Evolutionary conservation across 768 basidiomycete genomes (phyloP), one percentile per base, ranked within the genome.

Genomic region (Leccinum subtestaceum): DNA sequence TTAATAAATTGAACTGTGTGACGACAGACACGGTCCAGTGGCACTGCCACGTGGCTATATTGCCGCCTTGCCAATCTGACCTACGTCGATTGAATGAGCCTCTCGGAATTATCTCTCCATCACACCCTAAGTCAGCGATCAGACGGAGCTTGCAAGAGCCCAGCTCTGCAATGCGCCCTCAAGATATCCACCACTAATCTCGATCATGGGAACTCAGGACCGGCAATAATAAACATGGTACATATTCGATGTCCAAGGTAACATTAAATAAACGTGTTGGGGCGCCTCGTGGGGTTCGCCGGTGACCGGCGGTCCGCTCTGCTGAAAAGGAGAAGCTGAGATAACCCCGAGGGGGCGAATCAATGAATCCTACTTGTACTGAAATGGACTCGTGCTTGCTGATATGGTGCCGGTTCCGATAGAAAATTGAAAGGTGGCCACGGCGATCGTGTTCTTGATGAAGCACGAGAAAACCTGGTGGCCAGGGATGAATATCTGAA

Each of bases 381-480:
- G 59, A 63, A 68, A 61, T 61, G 62, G 63, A 61, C 62, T 58
- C 64, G 60, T 65, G 57, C 46, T 57, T 51, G 62, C 38, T 70
- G 66, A 65, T 62, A 52, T 19, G 46, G 57, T 59, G 61, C 68
- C 70, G 71, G 71, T 71, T 71, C 71, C 71, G 72, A 72, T 29
- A 65, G 49, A 68, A 43, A 64, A 68, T 70, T 68, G 68, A 63
- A 66, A 59, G 49, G 57, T 60, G 59, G 36, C 56, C 60, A 61
- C 71, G 67, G 70, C 71, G 72, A 72, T 72, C 71, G 70, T 62
- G 60, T 54, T 31, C 56, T 48, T 27, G 49, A 73, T 55, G 68
- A 60, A 61, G 69, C 72, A 71, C 69, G 72, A 71, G 72, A 71
- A 74, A 67, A 49, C 70, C 70, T 71, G 72, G 61, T 70, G 70